Percentiles rank a stretch among this genome's conserved stretches.
Conservation (phyloP, 2,329 filamentous ascomycete genomes). For the Aspergillus novoparasiticus region DNA sequence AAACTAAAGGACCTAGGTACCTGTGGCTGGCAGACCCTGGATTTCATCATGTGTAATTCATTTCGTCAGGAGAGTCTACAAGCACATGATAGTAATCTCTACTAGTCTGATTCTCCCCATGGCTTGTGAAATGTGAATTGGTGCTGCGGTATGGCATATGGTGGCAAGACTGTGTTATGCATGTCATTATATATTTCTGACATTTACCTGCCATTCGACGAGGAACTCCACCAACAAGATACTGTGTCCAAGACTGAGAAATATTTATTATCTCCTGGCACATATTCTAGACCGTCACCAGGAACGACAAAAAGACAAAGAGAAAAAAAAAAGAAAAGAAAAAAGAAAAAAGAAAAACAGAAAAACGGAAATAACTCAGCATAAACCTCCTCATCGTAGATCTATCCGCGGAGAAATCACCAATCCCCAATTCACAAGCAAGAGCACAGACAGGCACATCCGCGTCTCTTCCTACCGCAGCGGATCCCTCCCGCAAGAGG, state of each 20-base stretch:
- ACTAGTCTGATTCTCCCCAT: too few species aligned
- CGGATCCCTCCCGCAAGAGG: background rate
- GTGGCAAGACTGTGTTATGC: too few species aligned
- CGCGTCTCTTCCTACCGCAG: background rate
- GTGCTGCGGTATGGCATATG: background rate
- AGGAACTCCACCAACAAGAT: too few species aligned
- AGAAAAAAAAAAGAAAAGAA: background rate
- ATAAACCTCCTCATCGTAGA: too few species aligned
- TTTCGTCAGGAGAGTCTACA: background rate
- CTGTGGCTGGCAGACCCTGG: background rate
- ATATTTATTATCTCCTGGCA: background rate
- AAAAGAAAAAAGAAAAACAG: background rate
- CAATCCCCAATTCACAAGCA: background rate
- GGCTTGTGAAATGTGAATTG: background rate
- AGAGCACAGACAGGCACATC: conserved; percentile 10
- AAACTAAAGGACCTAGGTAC: background rate
- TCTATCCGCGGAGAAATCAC: too few species aligned
- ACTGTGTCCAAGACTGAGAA: background rate
- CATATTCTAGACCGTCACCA: background rate
- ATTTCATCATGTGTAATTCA: background rate
- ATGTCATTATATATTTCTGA: background rate
- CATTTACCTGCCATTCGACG: too few species aligned
- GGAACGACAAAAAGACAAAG: background rate
- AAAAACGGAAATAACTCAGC: background rate
- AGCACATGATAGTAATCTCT: background rate